Percentiles rank a stretch among this genome's conserved stretches.
phyloP scores from a whole-genome alignment of 2,329 filamentous ascomycete genomes.

The Tolypocladium guangdongense region DNA sequence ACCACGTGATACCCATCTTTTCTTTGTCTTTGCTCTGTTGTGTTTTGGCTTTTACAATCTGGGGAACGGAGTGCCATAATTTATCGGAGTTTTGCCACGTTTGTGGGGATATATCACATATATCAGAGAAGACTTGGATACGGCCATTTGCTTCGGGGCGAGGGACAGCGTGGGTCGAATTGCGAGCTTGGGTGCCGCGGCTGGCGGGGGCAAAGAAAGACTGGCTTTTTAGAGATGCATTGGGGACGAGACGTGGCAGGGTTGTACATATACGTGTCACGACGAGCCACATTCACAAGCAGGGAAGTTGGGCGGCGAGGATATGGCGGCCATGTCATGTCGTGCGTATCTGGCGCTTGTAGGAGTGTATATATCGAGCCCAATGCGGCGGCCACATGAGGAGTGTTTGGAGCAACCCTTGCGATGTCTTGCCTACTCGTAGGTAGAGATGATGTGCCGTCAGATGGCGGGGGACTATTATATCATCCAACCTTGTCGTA shows the following conservation, averaged over 20 bases:
- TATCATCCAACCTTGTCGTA: too few species aligned
- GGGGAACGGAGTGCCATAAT: neutral
- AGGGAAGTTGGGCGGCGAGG: neutral
- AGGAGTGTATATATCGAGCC: neutral
- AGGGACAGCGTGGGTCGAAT: neutral
- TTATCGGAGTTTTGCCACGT: neutral
- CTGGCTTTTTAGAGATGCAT: neutral
- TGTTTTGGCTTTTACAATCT: neutral
- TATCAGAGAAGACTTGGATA: neutral
- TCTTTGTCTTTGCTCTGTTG: slow-evolving; percentile 9
- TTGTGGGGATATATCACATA: neutral
- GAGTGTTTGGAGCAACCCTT: neutral
- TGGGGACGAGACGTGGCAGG: neutral
- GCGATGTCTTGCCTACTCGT: neutral
- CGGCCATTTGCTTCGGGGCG: neutral
- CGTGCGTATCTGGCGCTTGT: neutral
- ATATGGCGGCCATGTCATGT: neutral
- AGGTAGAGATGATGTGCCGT: neutral
- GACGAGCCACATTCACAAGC: neutral
- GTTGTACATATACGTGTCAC: neutral
- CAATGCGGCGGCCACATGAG: neutral
- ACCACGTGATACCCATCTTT: slow-evolving; percentile 26
- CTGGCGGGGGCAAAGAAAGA: neutral
- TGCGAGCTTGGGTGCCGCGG: neutral
- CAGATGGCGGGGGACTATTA: too few species aligned